Evolutionary conservation across 495 filamentous ascomycete species (phyloP).

Genomic region (Tuber borchii): DNA sequence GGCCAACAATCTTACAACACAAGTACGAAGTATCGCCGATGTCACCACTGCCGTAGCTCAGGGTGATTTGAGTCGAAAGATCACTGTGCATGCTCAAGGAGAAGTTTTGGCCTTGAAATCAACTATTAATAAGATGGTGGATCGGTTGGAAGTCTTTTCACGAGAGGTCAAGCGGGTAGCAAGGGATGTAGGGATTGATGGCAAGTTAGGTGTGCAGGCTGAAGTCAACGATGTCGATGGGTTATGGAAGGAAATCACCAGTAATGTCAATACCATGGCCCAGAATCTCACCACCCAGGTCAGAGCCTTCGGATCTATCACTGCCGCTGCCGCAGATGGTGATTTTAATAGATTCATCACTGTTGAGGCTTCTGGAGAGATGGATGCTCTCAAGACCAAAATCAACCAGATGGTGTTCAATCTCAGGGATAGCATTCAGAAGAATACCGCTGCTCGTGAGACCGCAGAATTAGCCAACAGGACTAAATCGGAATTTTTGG

Average conservation of each 20-base stretch:
- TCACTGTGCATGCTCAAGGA: slow-evolving; percentile 90
- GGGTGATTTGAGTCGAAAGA: slow-evolving; percentile 90
- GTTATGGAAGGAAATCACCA: slow-evolving; percentile 97
- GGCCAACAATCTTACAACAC: slow-evolving; percentile 91
- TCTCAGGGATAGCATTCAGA: slow-evolving; percentile 89
- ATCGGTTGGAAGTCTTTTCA: slow-evolving; percentile 91
- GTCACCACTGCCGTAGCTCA: slow-evolving; percentile 93
- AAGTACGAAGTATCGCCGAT: slow-evolving; percentile 96
- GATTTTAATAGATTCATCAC: slow-evolving; percentile 96
- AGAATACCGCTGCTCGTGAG: slow-evolving; percentile 93
- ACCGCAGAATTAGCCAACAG: slow-evolving; percentile 95
- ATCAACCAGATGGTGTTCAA: slow-evolving; percentile 99
- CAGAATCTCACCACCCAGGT: slow-evolving; percentile 97
- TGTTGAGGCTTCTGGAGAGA: slow-evolving; percentile 96
- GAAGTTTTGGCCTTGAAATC: slow-evolving; percentile 91
- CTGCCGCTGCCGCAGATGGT: slow-evolving; percentile 90
- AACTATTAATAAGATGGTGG: slow-evolving; percentile 99
- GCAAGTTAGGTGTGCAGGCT: slow-evolving; percentile 97
- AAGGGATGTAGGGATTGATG: slow-evolving; percentile 94
- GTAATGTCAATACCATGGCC: slow-evolving; percentile 97
- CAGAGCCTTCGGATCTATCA: slow-evolving; percentile 94
- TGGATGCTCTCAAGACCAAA: slow-evolving; percentile 98
- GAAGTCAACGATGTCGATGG: slow-evolving; percentile 90
- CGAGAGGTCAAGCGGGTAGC: slow-evolving; percentile 93
- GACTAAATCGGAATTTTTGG: slow-evolving; percentile 97